Percentiles rank a stretch among this genome's conserved stretches.
Evolutionary conservation across 2,329 filamentous ascomycete species (phyloP).

Genomic region (Didymella pinodella): DNA sequence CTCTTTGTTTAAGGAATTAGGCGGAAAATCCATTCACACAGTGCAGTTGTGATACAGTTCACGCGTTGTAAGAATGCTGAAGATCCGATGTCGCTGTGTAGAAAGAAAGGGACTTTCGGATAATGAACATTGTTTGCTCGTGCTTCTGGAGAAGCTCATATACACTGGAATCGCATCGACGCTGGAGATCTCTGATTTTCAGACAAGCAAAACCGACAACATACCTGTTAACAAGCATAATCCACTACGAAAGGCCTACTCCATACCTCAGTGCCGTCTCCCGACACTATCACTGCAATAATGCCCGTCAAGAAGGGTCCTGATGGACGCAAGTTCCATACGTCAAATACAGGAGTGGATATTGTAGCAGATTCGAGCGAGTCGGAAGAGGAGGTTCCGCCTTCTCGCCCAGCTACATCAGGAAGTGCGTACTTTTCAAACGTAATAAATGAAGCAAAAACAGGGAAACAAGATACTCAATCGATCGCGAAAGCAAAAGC

Average conservation of each 20-base stretch:
- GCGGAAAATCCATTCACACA: background rate
- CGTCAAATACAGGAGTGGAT: background rate
- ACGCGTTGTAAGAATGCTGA: background rate
- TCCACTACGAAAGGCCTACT: background rate
- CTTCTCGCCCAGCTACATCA: background rate
- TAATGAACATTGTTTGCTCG: constrained; percentile 1
- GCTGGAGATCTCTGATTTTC: background rate
- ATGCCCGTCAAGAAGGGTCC: background rate
- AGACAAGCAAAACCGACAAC: background rate
- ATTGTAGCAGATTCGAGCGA: background rate
- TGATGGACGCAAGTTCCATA: background rate
- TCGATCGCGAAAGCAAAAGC: background rate
- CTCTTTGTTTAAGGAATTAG: background rate
- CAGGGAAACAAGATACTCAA: background rate
- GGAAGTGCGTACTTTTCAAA: background rate
- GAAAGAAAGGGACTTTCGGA: background rate
- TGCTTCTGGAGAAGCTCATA: background rate
- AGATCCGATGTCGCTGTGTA: background rate
- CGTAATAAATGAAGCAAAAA: background rate
- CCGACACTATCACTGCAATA: background rate
- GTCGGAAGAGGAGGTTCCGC: background rate
- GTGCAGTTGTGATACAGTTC: background rate
- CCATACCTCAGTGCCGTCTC: background rate
- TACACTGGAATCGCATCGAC: background rate
- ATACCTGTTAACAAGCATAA: background rate